Evolutionary conservation across 2,329 filamentous ascomycete species (phyloP), one percentile per base, ranked within the genome.

Genomic region (Mycogone perniciosa): DNA sequence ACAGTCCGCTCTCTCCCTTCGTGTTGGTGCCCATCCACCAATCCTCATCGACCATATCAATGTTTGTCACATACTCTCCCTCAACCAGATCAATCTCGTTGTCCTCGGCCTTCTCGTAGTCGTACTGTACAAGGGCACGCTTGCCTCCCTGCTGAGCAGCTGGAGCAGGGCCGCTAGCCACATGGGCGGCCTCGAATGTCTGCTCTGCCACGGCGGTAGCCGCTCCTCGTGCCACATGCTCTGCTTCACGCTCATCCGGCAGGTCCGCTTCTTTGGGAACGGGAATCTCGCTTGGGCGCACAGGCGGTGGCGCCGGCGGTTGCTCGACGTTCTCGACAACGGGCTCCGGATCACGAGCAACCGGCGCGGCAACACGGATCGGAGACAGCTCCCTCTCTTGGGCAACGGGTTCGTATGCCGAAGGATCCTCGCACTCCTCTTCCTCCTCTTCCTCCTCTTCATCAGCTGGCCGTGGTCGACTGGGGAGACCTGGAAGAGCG

Each of bases 11-110:
- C 68, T 96, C 89, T 60, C 93, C 93, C 55, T 76, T 77, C 26
- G 79, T 73, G 72, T 97, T 99, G 58, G 86, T 88, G 40, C 95
- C 93, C 80, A 96, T 87, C 93, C 93, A 99, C 93, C 93, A 99
- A 66, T 99, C 92, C 46, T 95, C 87, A 60, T 97, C 93, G 2
- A 99, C 89, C 88, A 95, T 95, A 56, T 97, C 89, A 62, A 99
- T 96, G 65, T 96, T 86, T 27, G 81, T 90, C 35, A 99, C 86
- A 57, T 85, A 81, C 62, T 96, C 88, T 56, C 91, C 91, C 70
- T 99, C 93, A 29, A 81, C 77, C 13, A 99, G 79, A 58, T 96
- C 90, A 51, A 99, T 81, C 71, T 99, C 93, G 63, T 99, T 99
- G 59, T 96, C 91, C 68, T 99, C 93, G 1, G 90, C 90, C 72